These are phyloP conservation scores for Acacia melanoxylon DNA, from an alignment of 306 rosid genomes.

Conservation along the genomic window DNA sequence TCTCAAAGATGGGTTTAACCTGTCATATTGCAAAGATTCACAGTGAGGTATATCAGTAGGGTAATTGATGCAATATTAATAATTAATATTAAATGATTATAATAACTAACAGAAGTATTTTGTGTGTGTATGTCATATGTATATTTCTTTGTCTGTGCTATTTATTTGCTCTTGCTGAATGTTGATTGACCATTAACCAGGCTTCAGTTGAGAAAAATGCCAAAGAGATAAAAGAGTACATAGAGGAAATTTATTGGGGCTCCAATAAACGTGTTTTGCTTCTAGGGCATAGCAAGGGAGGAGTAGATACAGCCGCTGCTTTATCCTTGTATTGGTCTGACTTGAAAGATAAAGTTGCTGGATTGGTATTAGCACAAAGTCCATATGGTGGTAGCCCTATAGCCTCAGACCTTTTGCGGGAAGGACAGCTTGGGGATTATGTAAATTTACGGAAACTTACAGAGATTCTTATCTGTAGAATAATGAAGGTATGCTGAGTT, in stretches of 20 bases:
- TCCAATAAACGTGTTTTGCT: constrained; percentile 83
- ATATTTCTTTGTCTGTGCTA: not conserved
- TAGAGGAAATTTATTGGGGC: constrained; percentile 98
- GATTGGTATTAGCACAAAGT: constrained; percentile 88
- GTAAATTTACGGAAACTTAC: constrained; percentile 87
- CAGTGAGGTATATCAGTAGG: constrained; percentile 68
- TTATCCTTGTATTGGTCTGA: constrained; percentile 94
- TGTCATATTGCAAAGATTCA: constrained; percentile 99
- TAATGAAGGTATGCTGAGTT: constrained; percentile 67
- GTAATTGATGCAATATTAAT: not conserved
- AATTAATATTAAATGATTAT: constrained; percentile 2
- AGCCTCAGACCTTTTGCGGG: constrained; percentile 93
- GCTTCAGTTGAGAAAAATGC: constrained; percentile 97
- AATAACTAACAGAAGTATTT: not conserved
- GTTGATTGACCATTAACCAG: constrained; percentile 43
- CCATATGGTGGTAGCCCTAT: constrained; percentile 99
- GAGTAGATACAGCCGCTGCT: constrained; percentile 99
- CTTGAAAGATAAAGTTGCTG: constrained; percentile 95
- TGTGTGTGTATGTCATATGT: not conserved
- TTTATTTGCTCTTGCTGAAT: constrained; percentile 32
- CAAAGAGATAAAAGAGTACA: constrained; percentile 84
- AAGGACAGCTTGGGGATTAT: constrained; percentile 98
- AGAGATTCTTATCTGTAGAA: constrained; percentile 85
- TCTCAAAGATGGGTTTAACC: constrained; percentile 90
- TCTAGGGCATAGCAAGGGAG: constrained; percentile 99